Percentiles rank a stretch among this genome's conserved stretches.
Conservation (phyloP, 139 green algal species). For the Chlorella ohadii region DNA sequence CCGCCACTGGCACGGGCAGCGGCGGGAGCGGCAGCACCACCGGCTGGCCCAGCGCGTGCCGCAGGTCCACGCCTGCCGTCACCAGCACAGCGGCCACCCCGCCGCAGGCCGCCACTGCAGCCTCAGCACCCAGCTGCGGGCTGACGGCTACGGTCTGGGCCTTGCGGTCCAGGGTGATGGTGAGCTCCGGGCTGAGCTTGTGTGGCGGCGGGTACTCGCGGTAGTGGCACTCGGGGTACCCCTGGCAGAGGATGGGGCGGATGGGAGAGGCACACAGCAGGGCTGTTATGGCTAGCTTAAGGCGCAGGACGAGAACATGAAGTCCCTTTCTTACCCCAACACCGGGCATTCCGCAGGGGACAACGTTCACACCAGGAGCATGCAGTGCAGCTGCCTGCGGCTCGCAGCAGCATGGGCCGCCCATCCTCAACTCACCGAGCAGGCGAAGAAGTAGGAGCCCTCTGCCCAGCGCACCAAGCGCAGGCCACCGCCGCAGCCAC, state of each 20-base stretch:
- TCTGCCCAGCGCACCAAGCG: slow-evolving; percentile 7
- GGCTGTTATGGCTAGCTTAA: no score
- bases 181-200: slow-evolving; percentile 54
- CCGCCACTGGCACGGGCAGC: neutral
- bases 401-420: no score
- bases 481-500: slow-evolving; percentile 49
- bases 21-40: no score
- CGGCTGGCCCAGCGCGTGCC: neutral
- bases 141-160: slow-evolving; percentile 45
- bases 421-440: no score
- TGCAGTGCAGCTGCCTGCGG: no score
- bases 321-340: no score
- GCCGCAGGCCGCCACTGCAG: slow-evolving; percentile 61
- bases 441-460: slow-evolving; percentile 1
- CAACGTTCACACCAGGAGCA: no score
- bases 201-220: slow-evolving; percentile 57
- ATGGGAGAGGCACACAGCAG: no score
- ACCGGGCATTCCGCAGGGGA: no score
- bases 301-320: no score
- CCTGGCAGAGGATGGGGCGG: no score
- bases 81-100: slow-evolving; percentile 64
- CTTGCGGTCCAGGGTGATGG: slow-evolving; percentile 54
- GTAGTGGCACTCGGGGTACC: slow-evolving; percentile 47
- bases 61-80: slow-evolving; percentile 45
- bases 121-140: slow-evolving; percentile 60